Percentiles rank a stretch among this genome's conserved stretches.
Evolutionary conservation across 108 stramenopile species (phyloP).

Genomic region (Fistulifera pelliculosa): DNA sequence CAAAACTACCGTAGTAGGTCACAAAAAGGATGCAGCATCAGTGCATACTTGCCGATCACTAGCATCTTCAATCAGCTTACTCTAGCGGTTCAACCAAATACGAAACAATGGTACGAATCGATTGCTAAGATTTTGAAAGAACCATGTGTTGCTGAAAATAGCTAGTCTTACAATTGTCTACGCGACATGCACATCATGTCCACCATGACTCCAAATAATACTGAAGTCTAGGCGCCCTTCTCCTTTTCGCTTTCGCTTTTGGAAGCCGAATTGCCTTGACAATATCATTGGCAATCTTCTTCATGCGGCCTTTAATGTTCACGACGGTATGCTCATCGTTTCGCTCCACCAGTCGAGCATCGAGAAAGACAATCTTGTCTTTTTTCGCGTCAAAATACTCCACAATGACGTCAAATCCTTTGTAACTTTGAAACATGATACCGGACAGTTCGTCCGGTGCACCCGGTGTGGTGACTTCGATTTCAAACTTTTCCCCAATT

Average conservation of each 20-base stretch:
- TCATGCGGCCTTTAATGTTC: slow-evolving; percentile 66
- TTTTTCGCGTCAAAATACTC: slow-evolving; percentile 39
- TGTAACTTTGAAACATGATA: slow-evolving; percentile 61
- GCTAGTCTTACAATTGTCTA: no score
- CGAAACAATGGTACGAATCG: no score
- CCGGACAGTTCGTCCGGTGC: slow-evolving; percentile 33
- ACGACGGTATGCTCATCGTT: slow-evolving; percentile 46
- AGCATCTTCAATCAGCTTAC: no score
- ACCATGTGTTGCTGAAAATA: no score
- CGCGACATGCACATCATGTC: no score
- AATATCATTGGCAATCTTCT: slow-evolving; percentile 51
- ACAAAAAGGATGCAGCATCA: no score
- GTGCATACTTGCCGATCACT: no score
- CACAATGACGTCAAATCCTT: slow-evolving; percentile 70
- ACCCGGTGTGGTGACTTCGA: slow-evolving; percentile 76
- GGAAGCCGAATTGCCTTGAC: slow-evolving; percentile 47
- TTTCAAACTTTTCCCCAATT: slow-evolving; percentile 49
- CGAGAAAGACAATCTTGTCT: slow-evolving; percentile 30
- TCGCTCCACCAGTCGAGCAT: slow-evolving; percentile 51
- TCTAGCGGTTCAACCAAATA: no score
- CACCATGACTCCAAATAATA: not conserved
- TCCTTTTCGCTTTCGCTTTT: slow-evolving; percentile 64
- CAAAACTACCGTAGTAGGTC: no score
- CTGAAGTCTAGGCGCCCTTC: slow-evolving; percentile 29
- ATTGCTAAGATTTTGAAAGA: no score